Percentiles rank a stretch among this genome's conserved stretches.
Evolutionary conservation across 331 rosid genomes (phyloP).

Genomic region (Spiraea crenata): DNA sequence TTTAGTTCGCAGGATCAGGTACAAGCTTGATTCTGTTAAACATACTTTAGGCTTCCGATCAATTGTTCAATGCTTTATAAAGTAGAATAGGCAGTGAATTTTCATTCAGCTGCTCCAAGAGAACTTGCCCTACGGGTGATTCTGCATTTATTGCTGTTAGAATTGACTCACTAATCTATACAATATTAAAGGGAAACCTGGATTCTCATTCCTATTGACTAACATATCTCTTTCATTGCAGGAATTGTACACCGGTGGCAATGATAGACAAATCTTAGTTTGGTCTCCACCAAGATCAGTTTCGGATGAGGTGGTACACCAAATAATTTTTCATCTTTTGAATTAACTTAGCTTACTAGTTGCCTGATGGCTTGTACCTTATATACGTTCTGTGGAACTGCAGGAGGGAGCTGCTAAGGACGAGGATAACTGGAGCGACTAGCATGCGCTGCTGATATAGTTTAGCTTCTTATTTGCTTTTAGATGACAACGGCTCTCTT

Average conservation of each 20-base stretch:
- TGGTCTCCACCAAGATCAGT: slow-evolving; percentile 71
- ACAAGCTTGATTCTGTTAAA: slow-evolving; percentile 15
- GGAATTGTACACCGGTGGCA: slow-evolving; percentile 94
- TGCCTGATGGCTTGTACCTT: slow-evolving; percentile 22
- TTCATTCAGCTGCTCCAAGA: neutral
- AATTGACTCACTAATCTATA: neutral
- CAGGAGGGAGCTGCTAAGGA: slow-evolving; percentile 63
- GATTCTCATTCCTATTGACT: neutral
- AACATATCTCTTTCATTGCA: slow-evolving; percentile 28
- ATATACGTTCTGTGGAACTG: slow-evolving; percentile 39
- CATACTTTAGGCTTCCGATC: neutral
- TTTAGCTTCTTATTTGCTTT: neutral
- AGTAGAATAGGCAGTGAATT: slow-evolving; percentile 4
- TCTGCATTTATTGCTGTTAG: neutral
- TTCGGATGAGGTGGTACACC: slow-evolving; percentile 50
- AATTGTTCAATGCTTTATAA: slow-evolving; percentile 5
- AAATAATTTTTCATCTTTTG: slow-evolving; percentile 6
- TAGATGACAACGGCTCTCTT: neutral
- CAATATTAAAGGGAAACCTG: neutral
- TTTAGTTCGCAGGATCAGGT: slow-evolving; percentile 79
- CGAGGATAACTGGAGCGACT: slow-evolving; percentile 85
- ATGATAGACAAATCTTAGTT: slow-evolving; percentile 85
- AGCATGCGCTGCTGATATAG: slow-evolving; percentile 11
- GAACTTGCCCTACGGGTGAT: neutral
- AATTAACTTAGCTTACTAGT: slow-evolving; percentile 4